These are phyloP conservation scores for Radiomyces spectabilis DNA, from an alignment of 192 early-diverging fungal genomes.

Conservation along the genomic window DNA sequence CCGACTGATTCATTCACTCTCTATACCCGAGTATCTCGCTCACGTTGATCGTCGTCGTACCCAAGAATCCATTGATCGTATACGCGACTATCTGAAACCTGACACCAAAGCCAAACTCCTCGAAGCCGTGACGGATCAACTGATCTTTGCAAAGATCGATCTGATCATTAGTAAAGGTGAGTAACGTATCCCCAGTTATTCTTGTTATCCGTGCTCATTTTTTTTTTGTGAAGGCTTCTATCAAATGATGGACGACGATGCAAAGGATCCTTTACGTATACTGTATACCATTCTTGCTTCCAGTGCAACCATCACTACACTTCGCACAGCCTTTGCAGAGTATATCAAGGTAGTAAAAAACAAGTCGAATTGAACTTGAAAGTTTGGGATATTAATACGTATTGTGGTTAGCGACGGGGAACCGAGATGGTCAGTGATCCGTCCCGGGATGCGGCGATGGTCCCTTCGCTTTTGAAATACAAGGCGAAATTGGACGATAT, in stretches of 20 bases:
- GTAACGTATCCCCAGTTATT: not conserved
- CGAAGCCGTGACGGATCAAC: conserved; percentile 54
- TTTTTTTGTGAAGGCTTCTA: conserved; percentile 52
- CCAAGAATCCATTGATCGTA: conserved; percentile 60
- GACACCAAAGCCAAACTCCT: conserved; percentile 54
- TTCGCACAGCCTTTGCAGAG: conserved; percentile 54
- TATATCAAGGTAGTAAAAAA: conserved; percentile 61
- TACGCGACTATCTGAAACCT: conserved; percentile 53
- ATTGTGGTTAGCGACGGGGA: conserved; percentile 42
- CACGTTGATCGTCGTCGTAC: conserved; percentile 60
- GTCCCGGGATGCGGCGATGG: conserved; percentile 45
- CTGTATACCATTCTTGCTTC: conserved; percentile 64
- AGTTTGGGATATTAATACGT: not conserved
- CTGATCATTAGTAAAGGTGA: conserved; percentile 55
- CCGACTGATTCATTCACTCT: conserved; percentile 38
- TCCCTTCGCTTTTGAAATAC: conserved; percentile 50
- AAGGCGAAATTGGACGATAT: conserved; percentile 58
- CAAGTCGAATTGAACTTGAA: not conserved
- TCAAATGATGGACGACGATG: conserved; percentile 59
- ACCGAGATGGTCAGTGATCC: conserved; percentile 44
- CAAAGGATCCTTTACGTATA: conserved; percentile 53
- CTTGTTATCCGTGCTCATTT: not conserved
- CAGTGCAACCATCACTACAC: conserved; percentile 48
- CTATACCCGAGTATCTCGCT: conserved; percentile 60
- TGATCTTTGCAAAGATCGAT: conserved; percentile 62